Evolutionary conservation across 495 filamentous ascomycete genomes (phyloP), one percentile per base, ranked within the genome.

Genomic region (Hyaloscypha variabilis): DNA sequence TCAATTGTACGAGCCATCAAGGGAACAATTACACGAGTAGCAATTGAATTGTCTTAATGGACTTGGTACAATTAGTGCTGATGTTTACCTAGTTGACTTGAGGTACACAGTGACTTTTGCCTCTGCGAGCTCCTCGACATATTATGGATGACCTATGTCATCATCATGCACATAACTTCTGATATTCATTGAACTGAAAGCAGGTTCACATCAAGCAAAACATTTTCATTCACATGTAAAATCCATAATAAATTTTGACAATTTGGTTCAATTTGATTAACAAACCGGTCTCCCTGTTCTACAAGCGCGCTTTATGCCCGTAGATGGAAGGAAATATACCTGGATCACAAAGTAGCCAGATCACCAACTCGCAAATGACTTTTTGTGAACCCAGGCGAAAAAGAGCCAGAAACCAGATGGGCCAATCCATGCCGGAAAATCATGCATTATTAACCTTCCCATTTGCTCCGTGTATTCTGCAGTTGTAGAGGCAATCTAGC

Each of bases 301-400:
- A 73, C 71, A 73, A 69, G 67, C 71, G 65, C 68, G 71, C 68
- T 69, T 60, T 59, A 67, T 69, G 68, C 68, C 68, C 63, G 68
- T 68, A 70, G 64, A n/a, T 34, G 54, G 64, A 69, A 63, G 52
- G 60, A 64, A 65, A 63, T 42, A 64, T 58, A 23, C 58, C 64
- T 52, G 63, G 62, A 62, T 62, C 60, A 64, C 28, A 64, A 39
- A 56, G 64, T 31, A 67, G 51, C 70, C 61, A 68, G 63, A 58
- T 67, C 54, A 62, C 13, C 55, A 70, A 53, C 56, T 49, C 60
- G 66, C 63, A 68, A 66, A 61, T 70, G 66, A 70, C 68, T 70
- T 73, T 68, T 70, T 58, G 63, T 65, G 62, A 70, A 68, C 66
- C 68, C 68, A 63, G 58, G 25, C 50, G 50, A 55, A 69, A n/a